Evolutionary conservation across 257 asterid genomes (phyloP).

Genomic region (Capsicum pubescens): DNA sequence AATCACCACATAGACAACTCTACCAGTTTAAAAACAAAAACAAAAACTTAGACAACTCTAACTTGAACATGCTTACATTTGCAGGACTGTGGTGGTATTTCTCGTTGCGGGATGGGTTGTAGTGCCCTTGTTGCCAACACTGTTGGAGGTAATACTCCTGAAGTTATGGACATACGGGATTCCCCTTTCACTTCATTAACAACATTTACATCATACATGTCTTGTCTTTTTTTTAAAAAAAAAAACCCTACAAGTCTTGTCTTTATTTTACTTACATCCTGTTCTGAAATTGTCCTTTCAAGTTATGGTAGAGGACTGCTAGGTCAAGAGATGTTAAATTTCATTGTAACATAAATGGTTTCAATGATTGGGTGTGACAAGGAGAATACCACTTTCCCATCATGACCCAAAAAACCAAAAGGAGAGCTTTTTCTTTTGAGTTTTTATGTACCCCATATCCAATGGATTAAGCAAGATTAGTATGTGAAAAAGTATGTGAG

Average conservation of each 20-base stretch:
- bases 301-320: slow-evolving; percentile 1
- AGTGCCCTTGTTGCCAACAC: slow-evolving; percentile 76
- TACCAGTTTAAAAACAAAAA: neutral
- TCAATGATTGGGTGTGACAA: neutral
- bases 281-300: neutral
- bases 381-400: neutral
- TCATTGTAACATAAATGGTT: neutral
- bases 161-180: slow-evolving; percentile 15
- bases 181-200: neutral
- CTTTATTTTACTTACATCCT: neutral
- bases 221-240: neutral
- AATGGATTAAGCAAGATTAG: neutral
- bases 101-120: slow-evolving; percentile 95
- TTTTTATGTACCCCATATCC: neutral
- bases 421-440: neutral
- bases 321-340: neutral
- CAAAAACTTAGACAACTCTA: slow-evolving; percentile 15
- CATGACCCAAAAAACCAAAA: neutral
- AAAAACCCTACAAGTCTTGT: neutral
- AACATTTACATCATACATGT: neutral
- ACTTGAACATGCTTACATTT: slow-evolving; percentile 32
- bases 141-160: slow-evolving; percentile 58
- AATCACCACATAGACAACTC: slow-evolving; percentile 1
- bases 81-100: slow-evolving; percentile 88
- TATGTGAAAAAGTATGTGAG: slow-evolving; percentile 3